Conservation (phyloP, 140 eudicot genomes). For the Stevia rebaudiana region DNA sequence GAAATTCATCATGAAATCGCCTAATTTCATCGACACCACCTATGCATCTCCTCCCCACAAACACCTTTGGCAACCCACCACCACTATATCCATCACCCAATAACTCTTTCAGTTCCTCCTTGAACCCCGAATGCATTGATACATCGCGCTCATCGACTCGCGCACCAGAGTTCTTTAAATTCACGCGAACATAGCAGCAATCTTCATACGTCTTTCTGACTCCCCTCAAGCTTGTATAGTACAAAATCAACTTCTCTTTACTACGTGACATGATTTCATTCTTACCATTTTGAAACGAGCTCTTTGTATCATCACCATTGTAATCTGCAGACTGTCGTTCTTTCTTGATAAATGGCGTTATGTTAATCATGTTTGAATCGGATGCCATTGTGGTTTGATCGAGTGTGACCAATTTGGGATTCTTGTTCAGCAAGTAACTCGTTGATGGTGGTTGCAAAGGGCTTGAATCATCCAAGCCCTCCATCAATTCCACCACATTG, state of each 20-base stretch:
- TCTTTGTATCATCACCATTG: slow-evolving; percentile 1
- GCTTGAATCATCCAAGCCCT: slow-evolving; percentile 79
- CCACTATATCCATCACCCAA: slow-evolving; percentile 40
- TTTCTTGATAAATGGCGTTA: neutral
- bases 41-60: slow-evolving; percentile 49
- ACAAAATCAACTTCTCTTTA: slow-evolving; percentile 47
- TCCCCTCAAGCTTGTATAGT: slow-evolving; percentile 79
- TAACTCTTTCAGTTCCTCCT: slow-evolving; percentile 64
- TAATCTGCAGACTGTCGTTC: too few species aligned
- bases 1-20: slow-evolving; percentile 56
- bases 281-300: neutral
- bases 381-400: neutral
- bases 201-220: slow-evolving; percentile 87
- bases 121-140: slow-evolving; percentile 90
- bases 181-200: slow-evolving; percentile 58
- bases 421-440: neutral
- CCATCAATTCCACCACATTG: slow-evolving; percentile 76
- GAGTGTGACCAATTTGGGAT: neutral
- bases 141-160: slow-evolving; percentile 79
- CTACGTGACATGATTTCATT: neutral
- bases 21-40: slow-evolving; percentile 80
- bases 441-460: slow-evolving; percentile 36
- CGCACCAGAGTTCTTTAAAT: slow-evolving; percentile 52
- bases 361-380: neutral
- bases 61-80: slow-evolving; percentile 69